phyloP scores from a whole-genome alignment of 2,329 filamentous ascomycete genomes.

The Fusarium stilboides region DNA sequence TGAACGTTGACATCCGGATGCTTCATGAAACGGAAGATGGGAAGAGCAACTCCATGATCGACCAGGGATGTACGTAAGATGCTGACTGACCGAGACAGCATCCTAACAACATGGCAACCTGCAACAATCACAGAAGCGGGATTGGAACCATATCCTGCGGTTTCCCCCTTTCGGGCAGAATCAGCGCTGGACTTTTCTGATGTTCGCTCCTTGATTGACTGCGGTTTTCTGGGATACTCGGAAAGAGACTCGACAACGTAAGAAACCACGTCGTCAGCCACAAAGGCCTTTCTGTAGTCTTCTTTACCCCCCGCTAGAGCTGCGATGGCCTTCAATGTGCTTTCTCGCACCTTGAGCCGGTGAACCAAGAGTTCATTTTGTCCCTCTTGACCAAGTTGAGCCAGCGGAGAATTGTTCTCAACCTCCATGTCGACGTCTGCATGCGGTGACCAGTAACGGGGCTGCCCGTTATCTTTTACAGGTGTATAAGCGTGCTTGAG shows the following conservation, averaged over 20 bases:
- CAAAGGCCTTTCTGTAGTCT: constrained; percentile 84
- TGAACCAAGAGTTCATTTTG: constrained; percentile 74
- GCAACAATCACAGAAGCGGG: constrained; percentile 84
- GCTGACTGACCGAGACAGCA: constrained; percentile 87
- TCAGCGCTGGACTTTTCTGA: constrained; percentile 58
- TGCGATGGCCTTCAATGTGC: constrained; percentile 83
- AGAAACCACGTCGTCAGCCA: constrained; percentile 84
- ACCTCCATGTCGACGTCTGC: constrained; percentile 55
- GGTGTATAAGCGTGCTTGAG: constrained; percentile 68
- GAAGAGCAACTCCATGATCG: constrained; percentile 85
- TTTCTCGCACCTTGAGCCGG: constrained; percentile 82
- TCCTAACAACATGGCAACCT: constrained; percentile 85
- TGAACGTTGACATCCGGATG: constrained; percentile 85
- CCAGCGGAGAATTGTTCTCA: constrained; percentile 54
- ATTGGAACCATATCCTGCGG: constrained; percentile 77
- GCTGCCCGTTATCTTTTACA: constrained; percentile 52
- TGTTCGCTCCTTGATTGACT: constrained; percentile 59
- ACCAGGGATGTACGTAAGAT: constrained; percentile 89
- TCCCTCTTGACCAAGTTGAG: constrained; percentile 72
- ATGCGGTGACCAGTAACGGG: constrained; percentile 59
- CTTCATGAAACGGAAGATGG: constrained; percentile 81
- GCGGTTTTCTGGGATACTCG: constrained; percentile 68
- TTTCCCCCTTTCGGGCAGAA: constrained; percentile 48
- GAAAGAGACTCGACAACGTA: constrained; percentile 87
- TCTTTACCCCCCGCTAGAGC: constrained; percentile 87